phyloP scores from a whole-genome alignment of 306 rosid species.

The Vigna reflexopilosa region DNA sequence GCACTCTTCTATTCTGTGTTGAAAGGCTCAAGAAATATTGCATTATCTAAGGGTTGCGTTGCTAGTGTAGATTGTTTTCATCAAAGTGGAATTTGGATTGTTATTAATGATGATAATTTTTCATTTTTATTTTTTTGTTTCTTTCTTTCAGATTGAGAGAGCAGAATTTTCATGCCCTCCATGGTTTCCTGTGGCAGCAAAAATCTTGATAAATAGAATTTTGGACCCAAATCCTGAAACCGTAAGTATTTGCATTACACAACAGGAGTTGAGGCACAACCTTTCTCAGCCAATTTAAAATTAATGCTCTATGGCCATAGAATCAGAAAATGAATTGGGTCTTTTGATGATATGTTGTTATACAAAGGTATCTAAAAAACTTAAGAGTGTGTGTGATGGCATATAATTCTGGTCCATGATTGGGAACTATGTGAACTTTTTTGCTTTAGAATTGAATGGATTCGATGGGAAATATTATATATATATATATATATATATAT shows the following conservation, averaged over 20 bases:
- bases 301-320: conserved; percentile 24
- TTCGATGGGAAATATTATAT: neutral
- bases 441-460: conserved; percentile 3
- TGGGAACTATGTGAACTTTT: neutral
- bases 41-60: conserved; percentile 19
- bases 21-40: conserved; percentile 20
- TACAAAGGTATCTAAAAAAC: conserved; percentile 28
- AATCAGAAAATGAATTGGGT: conserved; percentile 32
- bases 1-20: conserved; percentile 15
- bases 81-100: conserved; percentile 24
- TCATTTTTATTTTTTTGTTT: neutral
- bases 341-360: conserved; percentile 34
- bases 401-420: conserved; percentile 8
- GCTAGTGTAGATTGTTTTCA: conserved; percentile 31
- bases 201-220: conserved; percentile 67
- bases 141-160: conserved; percentile 65
- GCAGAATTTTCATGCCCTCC: conserved; percentile 83
- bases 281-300: conserved; percentile 17
- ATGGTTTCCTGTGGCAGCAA: conserved; percentile 91
- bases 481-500: neutral
- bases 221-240: conserved; percentile 83
- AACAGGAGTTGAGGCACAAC: conserved; percentile 22
- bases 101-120: conserved; percentile 5
- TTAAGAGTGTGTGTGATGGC: conserved; percentile 3
- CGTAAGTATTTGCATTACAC: conserved; percentile 56